Evolutionary conservation across 2,329 filamentous ascomycete species (phyloP).

Genomic region (Lasiodiplodia sp.): DNA sequence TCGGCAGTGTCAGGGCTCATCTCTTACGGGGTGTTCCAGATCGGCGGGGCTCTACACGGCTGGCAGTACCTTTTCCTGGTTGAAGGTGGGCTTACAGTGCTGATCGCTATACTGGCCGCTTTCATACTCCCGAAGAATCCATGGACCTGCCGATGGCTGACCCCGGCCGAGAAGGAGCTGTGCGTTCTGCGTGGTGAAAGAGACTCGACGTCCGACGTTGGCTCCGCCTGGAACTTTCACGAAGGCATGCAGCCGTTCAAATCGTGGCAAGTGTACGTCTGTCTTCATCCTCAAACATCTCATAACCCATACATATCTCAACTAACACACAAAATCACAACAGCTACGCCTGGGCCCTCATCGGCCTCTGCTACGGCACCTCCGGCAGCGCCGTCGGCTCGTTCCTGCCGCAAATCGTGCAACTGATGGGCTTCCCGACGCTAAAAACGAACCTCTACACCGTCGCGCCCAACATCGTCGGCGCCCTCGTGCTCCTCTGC

Average conservation of each 20-base stretch:
- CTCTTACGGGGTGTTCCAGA: constrained; percentile 51
- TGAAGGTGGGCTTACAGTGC: constrained; percentile 51
- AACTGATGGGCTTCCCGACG: constrained; percentile 9
- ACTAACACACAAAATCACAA: not conserved
- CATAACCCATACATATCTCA: no score
- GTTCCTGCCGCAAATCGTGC: constrained; percentile 31
- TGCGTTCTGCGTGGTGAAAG: constrained; percentile 1
- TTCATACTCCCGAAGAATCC: constrained; percentile 51
- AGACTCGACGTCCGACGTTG: constrained; percentile 23
- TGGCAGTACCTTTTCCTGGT: constrained; percentile 58
- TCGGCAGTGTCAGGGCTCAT: constrained; percentile 27
- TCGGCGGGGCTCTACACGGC: constrained; percentile 43
- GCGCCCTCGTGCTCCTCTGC: constrained; percentile 16
- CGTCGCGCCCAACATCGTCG: constrained; percentile 29
- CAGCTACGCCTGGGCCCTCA: constrained; percentile 21
- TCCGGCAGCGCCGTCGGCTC: constrained; percentile 24
- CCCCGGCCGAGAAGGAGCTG: constrained; percentile 38
- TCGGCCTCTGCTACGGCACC: constrained; percentile 28
- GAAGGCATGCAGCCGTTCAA: constrained; percentile 27
- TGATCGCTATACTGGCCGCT: constrained; percentile 49
- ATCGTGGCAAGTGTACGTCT: constrained; percentile 15
- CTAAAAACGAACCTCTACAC: constrained; percentile 30
- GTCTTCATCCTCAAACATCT: no score
- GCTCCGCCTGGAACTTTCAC: constrained; percentile 13
- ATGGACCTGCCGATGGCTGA: constrained; percentile 50